Conservation (phyloP, 441 rosid species). For the Erodium moschatum region DNA sequence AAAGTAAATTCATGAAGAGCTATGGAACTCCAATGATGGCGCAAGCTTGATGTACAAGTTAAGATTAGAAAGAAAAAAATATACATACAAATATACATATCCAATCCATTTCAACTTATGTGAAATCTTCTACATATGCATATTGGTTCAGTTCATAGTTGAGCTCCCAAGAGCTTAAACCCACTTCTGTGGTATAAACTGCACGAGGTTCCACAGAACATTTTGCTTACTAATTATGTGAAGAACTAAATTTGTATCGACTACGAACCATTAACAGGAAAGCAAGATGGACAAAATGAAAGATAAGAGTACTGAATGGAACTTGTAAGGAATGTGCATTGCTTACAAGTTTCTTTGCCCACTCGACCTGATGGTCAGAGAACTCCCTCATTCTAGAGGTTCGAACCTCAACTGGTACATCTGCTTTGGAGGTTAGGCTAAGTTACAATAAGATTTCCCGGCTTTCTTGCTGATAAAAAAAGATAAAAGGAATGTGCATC, state of each 20-base stretch:
- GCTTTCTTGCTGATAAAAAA: too few relatives aligned
- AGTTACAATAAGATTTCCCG: too few relatives aligned
- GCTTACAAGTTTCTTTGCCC: neutral
- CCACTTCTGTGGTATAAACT: too few relatives aligned
- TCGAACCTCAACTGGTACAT: too few relatives aligned
- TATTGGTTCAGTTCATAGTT: too few relatives aligned
- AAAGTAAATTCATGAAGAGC: constrained; percentile 20
- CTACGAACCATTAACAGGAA: neutral
- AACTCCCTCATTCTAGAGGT: too few relatives aligned
- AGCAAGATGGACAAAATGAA: neutral
- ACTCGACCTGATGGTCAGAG: too few relatives aligned
- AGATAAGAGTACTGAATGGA: neutral
- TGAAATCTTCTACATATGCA: neutral
- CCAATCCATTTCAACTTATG: neutral
- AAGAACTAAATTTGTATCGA: neutral
- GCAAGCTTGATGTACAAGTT: constrained; percentile 13
- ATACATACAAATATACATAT: neutral
- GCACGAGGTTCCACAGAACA: too few relatives aligned
- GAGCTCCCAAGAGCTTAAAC: too few relatives aligned
- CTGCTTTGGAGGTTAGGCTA: too few relatives aligned
- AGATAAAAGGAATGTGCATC: too few relatives aligned
- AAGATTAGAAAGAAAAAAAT: constrained; percentile 6
- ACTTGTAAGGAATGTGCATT: neutral
- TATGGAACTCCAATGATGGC: neutral
- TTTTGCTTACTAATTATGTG: too few relatives aligned